phyloP scores from a whole-genome alignment of 768 basidiomycete genomes.

The Hortiboletus flavorubellus region DNA sequence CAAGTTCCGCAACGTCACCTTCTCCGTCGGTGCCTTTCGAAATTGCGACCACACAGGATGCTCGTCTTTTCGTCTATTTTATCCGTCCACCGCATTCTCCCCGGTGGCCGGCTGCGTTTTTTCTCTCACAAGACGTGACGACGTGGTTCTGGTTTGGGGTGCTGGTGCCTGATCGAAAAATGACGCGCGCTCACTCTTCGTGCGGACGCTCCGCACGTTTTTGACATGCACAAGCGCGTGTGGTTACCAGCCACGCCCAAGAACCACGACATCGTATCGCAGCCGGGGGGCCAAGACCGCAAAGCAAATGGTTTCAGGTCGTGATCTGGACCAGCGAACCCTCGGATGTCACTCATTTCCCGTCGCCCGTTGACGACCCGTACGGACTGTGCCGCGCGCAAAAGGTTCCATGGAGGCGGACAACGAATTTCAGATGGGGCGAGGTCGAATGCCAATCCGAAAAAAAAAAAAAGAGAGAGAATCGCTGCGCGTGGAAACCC shows the following conservation, averaged over 20 bases:
- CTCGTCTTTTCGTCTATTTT: not conserved
- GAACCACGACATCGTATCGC: not conserved
- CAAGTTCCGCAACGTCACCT: conserved; percentile 18
- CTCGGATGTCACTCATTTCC: conserved; percentile 2
- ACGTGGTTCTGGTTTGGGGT: not conserved
- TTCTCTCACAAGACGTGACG: conserved; percentile 14
- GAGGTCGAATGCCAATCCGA: conserved; percentile 14
- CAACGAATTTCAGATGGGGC: not conserved
- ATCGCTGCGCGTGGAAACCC: too few relatives aligned
- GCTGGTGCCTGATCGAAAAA: conserved; percentile 7
- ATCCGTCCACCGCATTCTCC: not conserved
- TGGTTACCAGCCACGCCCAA: conserved; percentile 6
- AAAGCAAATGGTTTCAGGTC: conserved; percentile 10
- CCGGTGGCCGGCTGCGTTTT: not conserved
- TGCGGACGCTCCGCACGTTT: conserved; percentile 10
- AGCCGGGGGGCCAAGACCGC: conserved; percentile 2
- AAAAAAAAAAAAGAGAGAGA: too few relatives aligned
- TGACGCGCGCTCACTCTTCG: conserved; percentile 3
- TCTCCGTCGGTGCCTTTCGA: conserved; percentile 23
- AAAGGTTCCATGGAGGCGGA: not conserved
- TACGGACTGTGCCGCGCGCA: too few relatives aligned
- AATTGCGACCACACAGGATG: not conserved
- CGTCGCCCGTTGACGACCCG: not conserved
- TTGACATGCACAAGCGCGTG: conserved; percentile 5
- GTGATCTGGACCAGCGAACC: conserved; percentile 3